A percentile compares a stretch with the other conserved stretches of the same genome.
phyloP scores from a whole-genome alignment of 2,329 filamentous ascomycete species.

The Colletotrichum camelliae region DNA sequence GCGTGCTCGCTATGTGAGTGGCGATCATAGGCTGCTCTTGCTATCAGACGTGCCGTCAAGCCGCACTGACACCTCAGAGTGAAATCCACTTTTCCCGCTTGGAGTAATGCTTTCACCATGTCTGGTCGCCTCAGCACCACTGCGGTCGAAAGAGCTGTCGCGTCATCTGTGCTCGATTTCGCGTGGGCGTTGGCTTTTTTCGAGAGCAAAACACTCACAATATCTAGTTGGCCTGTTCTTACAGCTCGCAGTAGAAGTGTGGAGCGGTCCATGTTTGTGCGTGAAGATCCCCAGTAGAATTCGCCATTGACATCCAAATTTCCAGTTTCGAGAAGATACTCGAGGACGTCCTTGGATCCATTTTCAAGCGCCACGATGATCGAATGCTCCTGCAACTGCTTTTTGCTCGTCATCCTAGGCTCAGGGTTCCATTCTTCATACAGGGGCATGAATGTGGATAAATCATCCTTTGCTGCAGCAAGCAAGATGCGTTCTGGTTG shows the following conservation, averaged over 20 bases:
- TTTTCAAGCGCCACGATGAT: too few species aligned
- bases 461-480: background rate
- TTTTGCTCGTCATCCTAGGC: too few species aligned
- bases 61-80: background rate
- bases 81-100: background rate
- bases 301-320: background rate
- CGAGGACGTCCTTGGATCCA: background rate
- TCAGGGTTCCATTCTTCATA: too few species aligned
- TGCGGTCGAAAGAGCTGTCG: background rate
- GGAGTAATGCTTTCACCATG: background rate
- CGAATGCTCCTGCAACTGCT: too few species aligned
- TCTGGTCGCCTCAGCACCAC: background rate
- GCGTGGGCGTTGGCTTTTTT: background rate
- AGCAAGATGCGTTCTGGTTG: background rate
- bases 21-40: too few species aligned
- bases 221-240: background rate
- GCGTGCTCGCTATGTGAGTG: too few species aligned
- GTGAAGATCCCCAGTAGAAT: too few species aligned
- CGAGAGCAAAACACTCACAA: background rate
- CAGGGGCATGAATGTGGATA: too few species aligned
- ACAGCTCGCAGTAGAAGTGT: background rate
- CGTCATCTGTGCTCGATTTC: background rate
- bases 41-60: background rate
- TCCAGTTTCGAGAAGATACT: background rate
- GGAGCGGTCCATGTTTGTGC: too few species aligned